A percentile compares a stretch with the other conserved stretches of the same genome.
phyloP scores from a whole-genome alignment of 2,329 filamentous ascomycete genomes.

The Alternaria rosae region DNA sequence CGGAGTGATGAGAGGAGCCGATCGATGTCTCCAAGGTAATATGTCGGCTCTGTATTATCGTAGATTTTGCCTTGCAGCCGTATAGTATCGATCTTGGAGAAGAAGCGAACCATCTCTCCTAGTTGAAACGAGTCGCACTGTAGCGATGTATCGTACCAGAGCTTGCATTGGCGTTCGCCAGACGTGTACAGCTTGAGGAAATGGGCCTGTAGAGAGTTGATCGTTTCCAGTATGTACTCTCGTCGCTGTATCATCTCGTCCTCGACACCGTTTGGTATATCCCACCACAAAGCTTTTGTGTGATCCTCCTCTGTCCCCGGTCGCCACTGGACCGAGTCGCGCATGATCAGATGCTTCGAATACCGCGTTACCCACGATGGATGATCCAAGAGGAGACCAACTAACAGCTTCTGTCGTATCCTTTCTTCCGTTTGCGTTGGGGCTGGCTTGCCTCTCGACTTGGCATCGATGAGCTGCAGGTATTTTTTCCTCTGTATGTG shows the following conservation, averaged over 20 bases:
- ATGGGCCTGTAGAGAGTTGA: conserved; percentile 73
- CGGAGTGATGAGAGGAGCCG: conserved; percentile 67
- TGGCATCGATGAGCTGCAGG: conserved; percentile 53
- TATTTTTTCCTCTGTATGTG: conserved; percentile 60
- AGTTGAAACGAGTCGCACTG: conserved; percentile 81
- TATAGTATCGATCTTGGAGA: conserved; percentile 67
- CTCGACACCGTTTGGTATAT: conserved; percentile 73
- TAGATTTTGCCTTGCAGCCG: conserved; percentile 59
- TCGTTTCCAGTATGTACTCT: conserved; percentile 70
- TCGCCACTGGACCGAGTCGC: conserved; percentile 68
- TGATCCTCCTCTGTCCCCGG: conserved; percentile 47
- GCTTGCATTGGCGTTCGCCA: conserved; percentile 71
- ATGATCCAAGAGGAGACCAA: conserved; percentile 71
- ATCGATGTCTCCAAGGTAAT: conserved; percentile 68
- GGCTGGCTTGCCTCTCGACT: conserved; percentile 52
- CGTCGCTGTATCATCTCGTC: conserved; percentile 73
- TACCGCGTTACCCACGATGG: conserved; percentile 66
- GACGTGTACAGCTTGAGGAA: conserved; percentile 74
- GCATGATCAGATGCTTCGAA: conserved; percentile 71
- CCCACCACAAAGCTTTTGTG: conserved; percentile 70
- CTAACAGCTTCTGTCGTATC: conserved; percentile 72
- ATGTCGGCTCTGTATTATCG: conserved; percentile 50
- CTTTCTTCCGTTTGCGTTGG: conserved; percentile 65
- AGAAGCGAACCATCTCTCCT: conserved; percentile 78
- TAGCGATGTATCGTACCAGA: conserved; percentile 75